These are phyloP conservation scores for Camelina laxa DNA, from an alignment of 345 rosid genomes.

Conservation along the genomic window DNA sequence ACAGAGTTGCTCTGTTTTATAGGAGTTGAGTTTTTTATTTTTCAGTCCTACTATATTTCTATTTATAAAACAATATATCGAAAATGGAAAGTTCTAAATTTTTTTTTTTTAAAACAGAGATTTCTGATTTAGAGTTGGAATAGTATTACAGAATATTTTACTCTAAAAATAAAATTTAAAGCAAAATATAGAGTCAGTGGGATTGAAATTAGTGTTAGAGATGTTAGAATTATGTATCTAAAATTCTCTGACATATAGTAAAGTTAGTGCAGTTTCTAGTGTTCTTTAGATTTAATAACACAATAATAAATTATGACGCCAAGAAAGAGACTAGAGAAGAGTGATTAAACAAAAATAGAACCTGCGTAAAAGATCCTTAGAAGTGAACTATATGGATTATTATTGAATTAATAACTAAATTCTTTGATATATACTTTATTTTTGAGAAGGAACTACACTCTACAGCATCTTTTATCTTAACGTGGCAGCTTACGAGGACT, in stretches of 20 bases:
- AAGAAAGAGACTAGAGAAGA: not conserved
- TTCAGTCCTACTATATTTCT: not conserved
- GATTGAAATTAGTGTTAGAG: too few species aligned
- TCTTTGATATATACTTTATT: not conserved
- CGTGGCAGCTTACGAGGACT: slow-evolving; percentile 30
- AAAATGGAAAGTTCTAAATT: too few species aligned
- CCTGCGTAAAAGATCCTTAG: slow-evolving; percentile 15
- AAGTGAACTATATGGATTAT: not conserved
- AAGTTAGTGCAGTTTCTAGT: not conserved
- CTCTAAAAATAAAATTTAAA: too few species aligned
- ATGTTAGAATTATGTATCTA: too few species aligned
- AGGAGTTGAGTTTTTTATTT: too few species aligned
- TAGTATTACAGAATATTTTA: too few species aligned
- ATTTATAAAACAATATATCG: too few species aligned
- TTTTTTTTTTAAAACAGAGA: too few species aligned
- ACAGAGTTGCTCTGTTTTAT: too few species aligned
- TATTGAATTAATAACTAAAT: not conserved
- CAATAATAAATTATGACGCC: not conserved
- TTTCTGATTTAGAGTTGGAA: too few species aligned
- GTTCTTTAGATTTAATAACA: not conserved
- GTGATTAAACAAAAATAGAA: slow-evolving; percentile 16
- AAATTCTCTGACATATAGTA: not conserved
- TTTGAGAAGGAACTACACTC: not conserved
- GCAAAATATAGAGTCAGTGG: too few species aligned
- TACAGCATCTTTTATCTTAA: slow-evolving; percentile 21